A percentile compares a stretch with the other conserved stretches of the same genome.
phyloP scores from a whole-genome alignment of 1,284 basidiomycete genomes.

The Rhodotorula sp. region DNA sequence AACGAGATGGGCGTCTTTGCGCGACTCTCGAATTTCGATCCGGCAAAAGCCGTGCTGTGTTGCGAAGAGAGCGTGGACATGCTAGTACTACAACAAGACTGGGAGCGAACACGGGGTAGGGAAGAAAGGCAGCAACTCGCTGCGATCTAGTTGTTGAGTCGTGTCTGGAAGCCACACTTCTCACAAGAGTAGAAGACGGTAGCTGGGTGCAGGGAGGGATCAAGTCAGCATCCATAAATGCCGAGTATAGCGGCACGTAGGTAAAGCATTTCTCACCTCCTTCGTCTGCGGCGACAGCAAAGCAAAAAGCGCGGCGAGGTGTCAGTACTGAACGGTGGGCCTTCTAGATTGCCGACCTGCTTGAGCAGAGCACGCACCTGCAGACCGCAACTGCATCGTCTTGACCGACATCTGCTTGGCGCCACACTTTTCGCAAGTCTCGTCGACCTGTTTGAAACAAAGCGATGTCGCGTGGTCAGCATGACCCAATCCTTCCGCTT shows the following conservation, averaged over 20 bases:
- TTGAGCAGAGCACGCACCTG: slow-evolving; percentile 43
- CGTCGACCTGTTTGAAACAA: slow-evolving; percentile 64
- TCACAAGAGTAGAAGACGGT: slow-evolving; percentile 41
- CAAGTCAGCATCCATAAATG: not conserved
- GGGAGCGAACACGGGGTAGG: too few relatives aligned
- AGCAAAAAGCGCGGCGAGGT: too few relatives aligned
- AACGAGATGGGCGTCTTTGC: too few relatives aligned
- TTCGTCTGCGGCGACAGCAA: slow-evolving; percentile 3
- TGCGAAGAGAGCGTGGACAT: not conserved
- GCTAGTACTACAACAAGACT: slow-evolving; percentile 1
- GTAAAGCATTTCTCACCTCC: not conserved
- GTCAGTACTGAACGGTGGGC: too few relatives aligned
- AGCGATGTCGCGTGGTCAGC: too few relatives aligned
- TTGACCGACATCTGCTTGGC: slow-evolving; percentile 51
- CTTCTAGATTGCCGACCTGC: not conserved
- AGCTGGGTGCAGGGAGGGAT: not conserved
- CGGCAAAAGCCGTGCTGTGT: too few relatives aligned
- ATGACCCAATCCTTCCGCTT: not conserved
- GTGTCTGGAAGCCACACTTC: slow-evolving; percentile 30
- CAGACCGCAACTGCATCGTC: slow-evolving; percentile 52
- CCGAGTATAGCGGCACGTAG: too few relatives aligned
- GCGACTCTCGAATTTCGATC: too few relatives aligned
- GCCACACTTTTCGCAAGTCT: slow-evolving; percentile 88
- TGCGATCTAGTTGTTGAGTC: slow-evolving; percentile 37
- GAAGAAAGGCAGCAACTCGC: not conserved